Conservation (phyloP, 192 early-diverging fungal species). For the Paraglomus brasilianum region DNA sequence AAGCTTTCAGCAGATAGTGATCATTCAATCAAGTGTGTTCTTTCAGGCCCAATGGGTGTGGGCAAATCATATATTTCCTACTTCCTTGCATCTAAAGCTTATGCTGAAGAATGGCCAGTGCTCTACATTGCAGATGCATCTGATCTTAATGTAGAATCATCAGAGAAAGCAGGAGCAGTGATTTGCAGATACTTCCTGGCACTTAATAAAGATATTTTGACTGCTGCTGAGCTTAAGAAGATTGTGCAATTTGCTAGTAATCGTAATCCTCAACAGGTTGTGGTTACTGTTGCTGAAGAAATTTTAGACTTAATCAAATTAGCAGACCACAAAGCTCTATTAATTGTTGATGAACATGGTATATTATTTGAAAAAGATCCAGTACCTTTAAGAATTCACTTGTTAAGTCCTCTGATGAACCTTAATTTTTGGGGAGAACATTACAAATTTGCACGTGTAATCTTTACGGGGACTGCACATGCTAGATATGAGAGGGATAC, state of each 20-base stretch:
- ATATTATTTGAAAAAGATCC: constrained; percentile 29
- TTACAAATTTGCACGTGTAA: constrained; percentile 31
- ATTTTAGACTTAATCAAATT: constrained; percentile 14
- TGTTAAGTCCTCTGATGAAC: constrained; percentile 27
- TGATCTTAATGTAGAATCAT: constrained; percentile 3
- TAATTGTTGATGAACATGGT: constrained; percentile 40
- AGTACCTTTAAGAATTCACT: constrained; percentile 13
- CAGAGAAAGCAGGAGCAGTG: background rate
- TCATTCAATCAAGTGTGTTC: constrained; percentile 2
- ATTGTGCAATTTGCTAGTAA: constrained; percentile 18
- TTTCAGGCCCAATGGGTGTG: constrained; percentile 34
- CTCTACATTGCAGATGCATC: constrained; percentile 38
- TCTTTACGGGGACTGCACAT: constrained; percentile 34
- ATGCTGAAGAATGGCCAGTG: constrained; percentile 33
- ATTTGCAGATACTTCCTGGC: constrained; percentile 30
- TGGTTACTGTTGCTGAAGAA: background rate
- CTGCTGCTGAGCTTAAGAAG: constrained; percentile 28
- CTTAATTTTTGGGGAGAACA: constrained; percentile 34
- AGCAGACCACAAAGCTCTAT: constrained; percentile 22
- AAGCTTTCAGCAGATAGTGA: background rate
- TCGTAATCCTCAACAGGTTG: background rate
- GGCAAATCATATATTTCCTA: constrained; percentile 35
- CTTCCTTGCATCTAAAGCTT: constrained; percentile 34
- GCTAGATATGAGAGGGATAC: constrained; percentile 34
- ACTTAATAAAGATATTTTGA: constrained; percentile 40